Conservation (phyloP, 2,329 filamentous ascomycete species). For the Trichoderma hamatum region DNA sequence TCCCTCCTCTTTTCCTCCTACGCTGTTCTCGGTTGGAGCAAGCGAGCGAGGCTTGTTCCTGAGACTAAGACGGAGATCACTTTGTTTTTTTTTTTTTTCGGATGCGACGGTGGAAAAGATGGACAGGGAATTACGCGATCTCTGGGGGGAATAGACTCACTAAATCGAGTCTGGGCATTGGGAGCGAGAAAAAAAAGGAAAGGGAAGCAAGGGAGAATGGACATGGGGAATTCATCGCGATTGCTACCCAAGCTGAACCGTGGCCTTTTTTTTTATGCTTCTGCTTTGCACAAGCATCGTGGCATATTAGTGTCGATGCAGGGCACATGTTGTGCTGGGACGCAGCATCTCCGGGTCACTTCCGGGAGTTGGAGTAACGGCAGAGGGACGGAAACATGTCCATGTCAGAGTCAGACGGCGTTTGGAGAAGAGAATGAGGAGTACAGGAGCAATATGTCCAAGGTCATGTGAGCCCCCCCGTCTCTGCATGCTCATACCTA, state of each 20-base stretch:
- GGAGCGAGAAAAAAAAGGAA: too few relatives aligned
- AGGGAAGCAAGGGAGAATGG: background rate
- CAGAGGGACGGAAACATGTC: background rate
- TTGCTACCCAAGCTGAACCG: background rate
- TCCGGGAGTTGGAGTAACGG: background rate
- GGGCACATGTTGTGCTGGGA: background rate
- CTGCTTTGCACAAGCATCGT: background rate
- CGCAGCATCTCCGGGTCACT: background rate
- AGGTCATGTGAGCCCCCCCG: background rate
- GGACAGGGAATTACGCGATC: background rate
- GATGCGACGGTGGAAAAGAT: background rate
- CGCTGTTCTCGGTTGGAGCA: background rate
- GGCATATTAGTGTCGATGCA: background rate
- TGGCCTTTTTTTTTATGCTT: background rate
- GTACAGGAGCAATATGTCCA: background rate
- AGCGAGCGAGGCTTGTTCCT: conserved; percentile 1
- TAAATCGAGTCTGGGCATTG: background rate
- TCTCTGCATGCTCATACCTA: background rate
- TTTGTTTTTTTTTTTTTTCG: background rate
- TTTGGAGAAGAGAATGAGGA: background rate
- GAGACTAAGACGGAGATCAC: background rate
- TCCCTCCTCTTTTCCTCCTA: background rate
- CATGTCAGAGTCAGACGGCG: background rate
- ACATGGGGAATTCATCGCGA: background rate
- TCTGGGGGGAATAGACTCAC: background rate